Evolutionary conservation across 768 basidiomycete species (phyloP), one percentile per base, ranked within the genome.

Genomic region (Suillus sp.): DNA sequence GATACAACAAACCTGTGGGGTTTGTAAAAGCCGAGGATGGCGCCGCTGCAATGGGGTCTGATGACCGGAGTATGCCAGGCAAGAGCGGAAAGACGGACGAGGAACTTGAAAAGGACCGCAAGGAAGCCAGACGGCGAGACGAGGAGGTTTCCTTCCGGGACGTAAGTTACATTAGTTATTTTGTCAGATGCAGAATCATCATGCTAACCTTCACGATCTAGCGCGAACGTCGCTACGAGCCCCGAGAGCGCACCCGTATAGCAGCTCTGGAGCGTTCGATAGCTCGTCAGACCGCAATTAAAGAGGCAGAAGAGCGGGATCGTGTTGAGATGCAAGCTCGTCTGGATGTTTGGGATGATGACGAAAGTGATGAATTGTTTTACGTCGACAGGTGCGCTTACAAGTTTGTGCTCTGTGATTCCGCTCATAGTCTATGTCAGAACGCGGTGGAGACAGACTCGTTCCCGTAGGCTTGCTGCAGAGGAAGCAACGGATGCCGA

Each of bases 171-270:
- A 7, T 5, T 30, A 13, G 18, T 1, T 40, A 18, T 50, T 37
- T 53, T 32, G 53, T 57, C 43, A 16, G 59, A 48, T 51, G 27
- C 2, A 6, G 16, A 38, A 43, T 20, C 3, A 10, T 42, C 47
- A 37, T 47, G 4, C 59, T 72, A 67, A 45, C 53, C 22, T 38
- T 20, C 7, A 1, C 25, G 7, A 30, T 45, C 14, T 67, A 99
- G 95, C 88, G 95, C 53, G 96, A 99, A 74, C 87, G 95, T 9
- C 86, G 93, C n/a, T 95, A 96, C 54, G 96, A 99, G 69, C 88
- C 89, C 11, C 84, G 94, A 62, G 97, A 99, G 74, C 84, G 95
- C 34, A 81, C 86, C 8, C 87, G 95, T 58, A 90, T 96, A 63
- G 83, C 85, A 62, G 80, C 86, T 4, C 80, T 95, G 11, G 93